A percentile compares a stretch with the other conserved stretches of the same genome.
Conservation (phyloP, 495 filamentous ascomycete genomes). For the Neurospora sp. region DNA sequence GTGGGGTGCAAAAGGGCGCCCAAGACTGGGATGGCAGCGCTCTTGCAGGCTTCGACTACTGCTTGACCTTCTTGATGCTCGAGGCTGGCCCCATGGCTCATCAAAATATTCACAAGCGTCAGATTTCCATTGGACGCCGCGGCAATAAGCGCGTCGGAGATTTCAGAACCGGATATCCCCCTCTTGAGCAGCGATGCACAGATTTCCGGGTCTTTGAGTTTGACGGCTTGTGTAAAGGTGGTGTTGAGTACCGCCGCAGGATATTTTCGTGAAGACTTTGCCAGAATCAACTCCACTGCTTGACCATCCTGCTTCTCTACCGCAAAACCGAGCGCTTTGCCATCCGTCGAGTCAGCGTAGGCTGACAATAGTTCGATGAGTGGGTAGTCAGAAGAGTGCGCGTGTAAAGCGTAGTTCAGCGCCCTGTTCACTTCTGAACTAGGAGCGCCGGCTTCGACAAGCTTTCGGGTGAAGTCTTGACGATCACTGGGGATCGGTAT, state of each 20-base stretch:
- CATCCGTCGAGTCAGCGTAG: conserved; percentile 31
- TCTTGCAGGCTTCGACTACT: conserved; percentile 32
- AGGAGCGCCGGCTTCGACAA: conserved; percentile 32
- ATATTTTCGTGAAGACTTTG: conserved; percentile 19
- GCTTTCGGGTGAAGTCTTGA: conserved; percentile 28
- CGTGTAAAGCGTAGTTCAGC: conserved; percentile 30
- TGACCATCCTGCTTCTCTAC: conserved; percentile 26
- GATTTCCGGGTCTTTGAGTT: conserved; percentile 17
- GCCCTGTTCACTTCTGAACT: conserved; percentile 30
- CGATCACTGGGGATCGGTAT: conserved; percentile 34
- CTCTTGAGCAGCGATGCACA: conserved; percentile 27
- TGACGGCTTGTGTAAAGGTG: conserved; percentile 24
- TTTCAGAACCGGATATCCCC: conserved; percentile 22
- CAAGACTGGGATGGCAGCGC: conserved; percentile 29
- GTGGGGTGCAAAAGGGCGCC: conserved; percentile 28
- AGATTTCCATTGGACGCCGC: conserved; percentile 37
- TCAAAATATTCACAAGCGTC: conserved; percentile 28
- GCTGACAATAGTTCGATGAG: conserved; percentile 27
- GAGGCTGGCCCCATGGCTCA: conserved; percentile 30
- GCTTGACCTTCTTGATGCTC: conserved; percentile 37
- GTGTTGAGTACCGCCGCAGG: conserved; percentile 16
- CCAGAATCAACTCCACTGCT: conserved; percentile 27
- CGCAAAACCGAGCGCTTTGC: conserved; percentile 29
- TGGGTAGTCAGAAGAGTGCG: conserved; percentile 27
- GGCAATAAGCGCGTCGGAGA: conserved; percentile 30